Conservation (phyloP, 1,139 yeast species). For the Sugiyamaella pinicola region DNA sequence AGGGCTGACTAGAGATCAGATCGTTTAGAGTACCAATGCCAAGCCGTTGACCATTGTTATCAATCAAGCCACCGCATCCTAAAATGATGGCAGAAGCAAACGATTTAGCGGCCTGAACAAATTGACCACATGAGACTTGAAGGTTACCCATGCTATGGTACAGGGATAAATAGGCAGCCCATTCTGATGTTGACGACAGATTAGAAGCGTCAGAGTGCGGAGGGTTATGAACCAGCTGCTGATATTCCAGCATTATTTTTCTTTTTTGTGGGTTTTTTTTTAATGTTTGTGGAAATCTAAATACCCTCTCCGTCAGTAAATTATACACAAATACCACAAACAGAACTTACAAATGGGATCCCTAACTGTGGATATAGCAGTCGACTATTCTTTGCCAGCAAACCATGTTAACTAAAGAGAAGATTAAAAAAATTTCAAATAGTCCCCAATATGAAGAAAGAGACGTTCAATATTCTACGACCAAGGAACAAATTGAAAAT, state of each 20-base stretch:
- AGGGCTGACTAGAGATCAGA: neutral
- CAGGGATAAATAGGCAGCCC: constrained; percentile 36
- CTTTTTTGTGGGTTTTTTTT: neutral
- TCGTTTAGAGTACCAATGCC: constrained; percentile 11
- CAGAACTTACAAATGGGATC: no score
- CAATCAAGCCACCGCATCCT: constrained; percentile 18
- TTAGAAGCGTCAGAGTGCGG: neutral
- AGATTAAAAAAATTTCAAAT: neutral
- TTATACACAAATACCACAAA: neutral
- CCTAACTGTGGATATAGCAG: constrained; percentile 6
- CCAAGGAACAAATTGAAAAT: neutral
- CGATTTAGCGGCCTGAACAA: constrained; percentile 28
- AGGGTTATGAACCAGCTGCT: neutral
- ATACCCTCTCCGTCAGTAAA: no score
- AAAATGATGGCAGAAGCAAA: constrained; percentile 31
- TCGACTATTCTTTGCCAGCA: neutral
- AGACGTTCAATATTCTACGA: no score
- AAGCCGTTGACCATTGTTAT: constrained; percentile 4
- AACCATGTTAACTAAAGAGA: constrained; percentile 3
- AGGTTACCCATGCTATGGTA: constrained; percentile 39
- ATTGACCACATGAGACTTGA: constrained; percentile 27
- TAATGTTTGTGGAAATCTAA: neutral
- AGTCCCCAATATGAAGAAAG: neutral
- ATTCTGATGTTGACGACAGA: constrained; percentile 26
- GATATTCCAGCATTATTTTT: constrained; percentile 7